Base-by-base conservation (phyloP, 495 filamentous ascomycete species). In the Podospora fimiseda region DNA sequence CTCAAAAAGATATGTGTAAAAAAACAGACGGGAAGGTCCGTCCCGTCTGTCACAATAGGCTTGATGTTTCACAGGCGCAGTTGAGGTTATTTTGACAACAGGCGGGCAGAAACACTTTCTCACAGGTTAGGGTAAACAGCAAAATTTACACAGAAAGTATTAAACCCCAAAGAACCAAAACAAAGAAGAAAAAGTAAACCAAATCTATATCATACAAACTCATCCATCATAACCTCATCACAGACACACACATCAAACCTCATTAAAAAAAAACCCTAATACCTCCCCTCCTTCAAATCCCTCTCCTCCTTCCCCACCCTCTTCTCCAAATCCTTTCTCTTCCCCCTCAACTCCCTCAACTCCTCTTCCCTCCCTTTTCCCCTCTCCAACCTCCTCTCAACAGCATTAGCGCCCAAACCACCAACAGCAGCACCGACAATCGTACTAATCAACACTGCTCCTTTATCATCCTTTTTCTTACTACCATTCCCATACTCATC, bases 371-470 rank as follows among this genome's bases (percentile, higher is more conserved):
- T 16, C 41, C 44, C 36, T 19, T 41, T 43, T 8, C 22, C 24
- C 52, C 16, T 18, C 33, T 75, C 71, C 23, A 75, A 40, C 49
- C 62, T 53, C 60, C 68, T 70, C 67, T 73, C 73, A 39, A 76
- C 60, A 11, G 70, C 72, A 53, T 76, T 76, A 16, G 71, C 73
- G 1, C 71, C 70, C 30, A 76, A 50, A 50, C 71, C 74, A 5
- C 71, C 74, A 6, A 75, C 68, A 21, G 70, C 70, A 2, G 73
- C 74, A 6, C 74, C 74, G 1, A 75, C 65, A 9, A 74, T 57
- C 6, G 74, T 74, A 15, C 65, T 65, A 23, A 73, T 59, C 44
- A 75, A 50, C 39, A 19, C 21, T 33, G 27, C 48, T 0, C 9
- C 43, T 1, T 36, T 40, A 13, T 11, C 51, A 18, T 2, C 11